These are phyloP conservation scores for Onygenales sp. DNA, from an alignment of 2,329 filamentous ascomycete species.

Conservation along the genomic window DNA sequence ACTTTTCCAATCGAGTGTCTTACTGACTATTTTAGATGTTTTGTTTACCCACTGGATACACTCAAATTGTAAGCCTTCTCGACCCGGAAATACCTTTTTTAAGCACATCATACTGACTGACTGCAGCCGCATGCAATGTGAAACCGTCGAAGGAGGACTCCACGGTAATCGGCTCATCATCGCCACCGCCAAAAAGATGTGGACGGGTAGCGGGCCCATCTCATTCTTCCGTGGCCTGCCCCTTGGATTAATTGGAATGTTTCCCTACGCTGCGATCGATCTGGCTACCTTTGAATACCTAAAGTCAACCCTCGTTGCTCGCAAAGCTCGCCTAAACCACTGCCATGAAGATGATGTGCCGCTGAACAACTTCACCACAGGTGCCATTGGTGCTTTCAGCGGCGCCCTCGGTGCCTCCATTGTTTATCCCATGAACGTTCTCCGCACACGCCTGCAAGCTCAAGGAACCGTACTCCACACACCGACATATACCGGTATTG, in stretches of 20 bases:
- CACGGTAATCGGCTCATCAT: slow-evolving; percentile 74
- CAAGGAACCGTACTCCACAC: slow-evolving; percentile 91
- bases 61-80: slow-evolving; percentile 46
- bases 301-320: slow-evolving; percentile 62
- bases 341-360: slow-evolving; percentile 75
- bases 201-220: slow-evolving; percentile 60
- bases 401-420: slow-evolving; percentile 87
- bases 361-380: slow-evolving; percentile 74
- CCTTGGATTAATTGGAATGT: slow-evolving; percentile 92
- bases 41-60: slow-evolving; percentile 83
- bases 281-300: slow-evolving; percentile 91
- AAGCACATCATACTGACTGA: slow-evolving; percentile 7
- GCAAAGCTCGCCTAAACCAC: slow-evolving; percentile 58
- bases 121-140: slow-evolving; percentile 76
- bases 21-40: slow-evolving; percentile 48
- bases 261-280: slow-evolving; percentile 94
- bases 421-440: slow-evolving; percentile 89
- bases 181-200: slow-evolving; percentile 81
- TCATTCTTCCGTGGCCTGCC: slow-evolving; percentile 86
- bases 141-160: slow-evolving; percentile 76
- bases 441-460: slow-evolving; percentile 84
- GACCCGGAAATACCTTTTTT: slow-evolving; percentile 3
- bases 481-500: slow-evolving; percentile 79
- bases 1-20: background rate
- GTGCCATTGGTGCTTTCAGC: slow-evolving; percentile 80